Base-by-base conservation (phyloP, 2,329 filamentous ascomycete genomes). In the Akanthomyces muscarius region DNA sequence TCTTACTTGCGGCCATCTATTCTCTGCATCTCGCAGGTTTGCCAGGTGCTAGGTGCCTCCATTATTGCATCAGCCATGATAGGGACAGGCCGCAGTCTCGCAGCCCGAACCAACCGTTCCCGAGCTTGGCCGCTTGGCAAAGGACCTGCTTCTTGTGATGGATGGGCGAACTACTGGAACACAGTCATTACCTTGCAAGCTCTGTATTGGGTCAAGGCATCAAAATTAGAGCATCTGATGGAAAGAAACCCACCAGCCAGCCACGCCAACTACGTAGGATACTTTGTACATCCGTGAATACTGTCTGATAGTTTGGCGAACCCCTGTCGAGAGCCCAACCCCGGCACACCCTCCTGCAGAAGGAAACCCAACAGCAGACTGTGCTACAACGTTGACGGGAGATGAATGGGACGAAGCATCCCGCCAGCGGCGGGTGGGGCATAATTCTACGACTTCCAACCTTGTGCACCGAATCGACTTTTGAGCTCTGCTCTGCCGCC, bases 361-460 rank as follows among this genome's bases (percentile, higher is more conserved):
- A 47, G 45, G 23, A 51, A 50, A 42, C 56, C 23, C 16, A 8
- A 48, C 44, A 13, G 4, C 23, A 33, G 33, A 30, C 45, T 59
- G 30, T 44, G 41, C 28, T 58, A 47, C 45, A 51, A 59, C 56
- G 33, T 59, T 30, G 56, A 59, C 45, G 33, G 45, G 56, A 59
- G 30, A 45, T 59, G 45, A 50, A 59, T 42, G 56, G 56, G 56
- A 59, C 45, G 45, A 59, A 21, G 50, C 23, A 42, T 30, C 45
- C 45, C 21, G 47, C 33, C 23, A 16, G 28, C 23, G 21, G 21
- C 13, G 7, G 8, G 45, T 18, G 45, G 56, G 33, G 45, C 16
- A 59, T 33, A 51, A 23, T n/a, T 30, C 28, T 30, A 30, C 28
- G 6, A 30, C 13, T 36, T 36, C 8, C 45, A 18, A 42, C n/a